phyloP scores from a whole-genome alignment of 1,284 basidiomycete genomes.

The Pseudozyma hubeiensis region DNA sequence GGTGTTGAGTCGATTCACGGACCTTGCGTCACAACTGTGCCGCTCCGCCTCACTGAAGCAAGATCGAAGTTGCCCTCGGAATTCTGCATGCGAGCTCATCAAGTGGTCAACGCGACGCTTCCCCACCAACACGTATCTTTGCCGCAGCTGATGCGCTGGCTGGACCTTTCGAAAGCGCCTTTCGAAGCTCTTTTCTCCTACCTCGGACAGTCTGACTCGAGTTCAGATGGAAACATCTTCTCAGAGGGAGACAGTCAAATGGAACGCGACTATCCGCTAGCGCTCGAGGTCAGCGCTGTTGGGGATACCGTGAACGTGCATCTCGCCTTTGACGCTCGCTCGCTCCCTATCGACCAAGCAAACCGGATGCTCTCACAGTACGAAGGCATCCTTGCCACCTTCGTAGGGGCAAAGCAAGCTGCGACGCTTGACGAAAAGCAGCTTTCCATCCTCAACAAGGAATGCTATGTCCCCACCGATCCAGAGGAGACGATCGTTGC shows the following conservation, averaged over 20 bases:
- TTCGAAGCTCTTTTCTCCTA: conserved; percentile 63
- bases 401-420: neutral
- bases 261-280: conserved; percentile 57
- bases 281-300: conserved; percentile 53
- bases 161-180: conserved; percentile 34
- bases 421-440: neutral
- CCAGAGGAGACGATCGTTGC: conserved; percentile 45
- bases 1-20: conserved; percentile 55
- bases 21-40: conserved; percentile 62
- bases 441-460: conserved; percentile 42
- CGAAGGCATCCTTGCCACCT: conserved; percentile 24
- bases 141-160: conserved; percentile 50
- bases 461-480: conserved; percentile 33
- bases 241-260: conserved; percentile 35
- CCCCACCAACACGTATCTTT: conserved; percentile 59
- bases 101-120: conserved; percentile 33
- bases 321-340: conserved; percentile 42
- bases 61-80: conserved; percentile 1
- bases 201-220: conserved; percentile 21
- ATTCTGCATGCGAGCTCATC: conserved; percentile 21
- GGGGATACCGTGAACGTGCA: conserved; percentile 38
- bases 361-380: conserved; percentile 49
- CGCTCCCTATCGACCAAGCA: conserved; percentile 47
- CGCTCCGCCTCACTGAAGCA: conserved; percentile 41
- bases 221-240: conserved; percentile 8